Evolutionary conservation across 108 stramenopile genomes (phyloP).

Genomic region (Nitzschia palea): DNA sequence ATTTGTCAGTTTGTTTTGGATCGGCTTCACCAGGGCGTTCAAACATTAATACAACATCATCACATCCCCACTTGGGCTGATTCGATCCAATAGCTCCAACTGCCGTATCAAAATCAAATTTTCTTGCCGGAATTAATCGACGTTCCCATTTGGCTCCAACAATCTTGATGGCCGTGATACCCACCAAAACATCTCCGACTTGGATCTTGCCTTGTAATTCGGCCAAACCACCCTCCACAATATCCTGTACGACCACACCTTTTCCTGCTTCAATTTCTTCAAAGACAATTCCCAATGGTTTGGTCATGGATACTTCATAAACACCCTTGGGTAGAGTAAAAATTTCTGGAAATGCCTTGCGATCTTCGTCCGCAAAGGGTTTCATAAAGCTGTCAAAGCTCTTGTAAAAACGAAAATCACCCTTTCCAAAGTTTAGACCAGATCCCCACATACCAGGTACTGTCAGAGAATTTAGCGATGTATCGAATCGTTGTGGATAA

Average conservation of each 20-base stretch:
- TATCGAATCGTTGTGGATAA: slow-evolving; percentile 6
- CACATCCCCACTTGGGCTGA: slow-evolving; percentile 78
- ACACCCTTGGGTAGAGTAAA: slow-evolving; percentile 76
- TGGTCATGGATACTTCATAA: slow-evolving; percentile 72
- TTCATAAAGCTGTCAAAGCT: slow-evolving; percentile 70
- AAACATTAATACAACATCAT: slow-evolving; percentile 77
- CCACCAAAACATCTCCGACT: slow-evolving; percentile 70
- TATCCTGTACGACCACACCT: slow-evolving; percentile 71
- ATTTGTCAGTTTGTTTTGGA: slow-evolving; percentile 47
- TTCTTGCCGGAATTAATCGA: slow-evolving; percentile 62
- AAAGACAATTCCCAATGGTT: slow-evolving; percentile 83
- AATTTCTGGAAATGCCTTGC: slow-evolving; percentile 67
- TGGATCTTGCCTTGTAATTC: slow-evolving; percentile 58
- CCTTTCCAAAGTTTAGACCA: slow-evolving; percentile 70
- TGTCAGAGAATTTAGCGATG: slow-evolving; percentile 14
- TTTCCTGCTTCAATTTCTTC: slow-evolving; percentile 77
- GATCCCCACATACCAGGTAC: slow-evolving; percentile 61
- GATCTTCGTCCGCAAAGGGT: slow-evolving; percentile 79
- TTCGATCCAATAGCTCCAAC: slow-evolving; percentile 79
- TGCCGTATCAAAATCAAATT: slow-evolving; percentile 80
- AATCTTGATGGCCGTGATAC: slow-evolving; percentile 75
- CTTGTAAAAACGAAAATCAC: slow-evolving; percentile 68
- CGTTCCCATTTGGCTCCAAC: slow-evolving; percentile 70
- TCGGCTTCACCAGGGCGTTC: slow-evolving; percentile 78
- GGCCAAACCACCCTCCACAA: slow-evolving; percentile 84